Conservation (phyloP, 2,329 filamentous ascomycete genomes). For the Talaromyces islandicus region DNA sequence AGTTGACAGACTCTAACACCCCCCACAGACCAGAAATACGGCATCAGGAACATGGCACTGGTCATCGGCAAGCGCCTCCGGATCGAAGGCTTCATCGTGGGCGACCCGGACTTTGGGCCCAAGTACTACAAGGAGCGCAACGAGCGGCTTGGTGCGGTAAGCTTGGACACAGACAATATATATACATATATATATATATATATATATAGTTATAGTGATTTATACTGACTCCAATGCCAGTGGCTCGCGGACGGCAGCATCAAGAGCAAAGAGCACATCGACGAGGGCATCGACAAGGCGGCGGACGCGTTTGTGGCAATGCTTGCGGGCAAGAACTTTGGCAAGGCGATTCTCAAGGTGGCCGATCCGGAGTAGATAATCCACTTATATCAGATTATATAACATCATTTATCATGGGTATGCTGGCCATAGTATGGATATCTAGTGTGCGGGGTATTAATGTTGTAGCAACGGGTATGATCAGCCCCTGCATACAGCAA, state of each 20-base stretch:
- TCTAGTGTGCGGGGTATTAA: too few species aligned
- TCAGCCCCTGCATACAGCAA: too few species aligned
- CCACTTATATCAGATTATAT: too few species aligned
- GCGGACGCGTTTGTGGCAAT: slow-evolving; percentile 68
- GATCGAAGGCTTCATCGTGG: slow-evolving; percentile 71
- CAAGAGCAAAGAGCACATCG: slow-evolving; percentile 63
- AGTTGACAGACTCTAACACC: too few species aligned
- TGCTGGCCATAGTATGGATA: too few species aligned
- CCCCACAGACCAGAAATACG: slow-evolving; percentile 50
- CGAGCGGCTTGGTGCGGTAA: slow-evolving; percentile 5
- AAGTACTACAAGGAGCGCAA: slow-evolving; percentile 44
- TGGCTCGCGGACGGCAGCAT: slow-evolving; percentile 75
- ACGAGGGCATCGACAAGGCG: slow-evolving; percentile 71
- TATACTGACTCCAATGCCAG: not conserved
- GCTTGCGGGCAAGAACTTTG: slow-evolving; percentile 74
- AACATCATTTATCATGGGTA: too few species aligned
- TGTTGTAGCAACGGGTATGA: too few species aligned
- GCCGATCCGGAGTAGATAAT: slow-evolving; percentile 8
- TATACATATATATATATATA: too few species aligned
- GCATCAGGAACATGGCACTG: slow-evolving; percentile 59
- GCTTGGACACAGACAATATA: not conserved
- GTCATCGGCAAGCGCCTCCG: slow-evolving; percentile 61
- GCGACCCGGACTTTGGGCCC: slow-evolving; percentile 59
- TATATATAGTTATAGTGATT: not conserved
- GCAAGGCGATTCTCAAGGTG: slow-evolving; percentile 70